These are phyloP conservation scores for Malassezia cuniculi DNA, from an alignment of 1,284 basidiomycete genomes.

Conservation along the genomic window DNA sequence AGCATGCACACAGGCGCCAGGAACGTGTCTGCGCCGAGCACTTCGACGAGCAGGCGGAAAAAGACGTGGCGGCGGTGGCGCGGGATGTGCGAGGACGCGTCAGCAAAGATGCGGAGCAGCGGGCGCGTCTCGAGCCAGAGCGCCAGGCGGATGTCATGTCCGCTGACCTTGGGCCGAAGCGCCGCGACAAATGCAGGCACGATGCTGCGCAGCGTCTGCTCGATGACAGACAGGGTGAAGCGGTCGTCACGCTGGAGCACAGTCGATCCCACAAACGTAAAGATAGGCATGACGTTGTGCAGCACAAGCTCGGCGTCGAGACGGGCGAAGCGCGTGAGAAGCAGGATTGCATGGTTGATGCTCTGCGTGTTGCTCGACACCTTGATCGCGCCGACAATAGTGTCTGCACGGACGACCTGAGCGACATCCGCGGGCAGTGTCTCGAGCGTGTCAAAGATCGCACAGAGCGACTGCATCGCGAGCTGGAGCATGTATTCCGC, in stretches of 20 bases:
- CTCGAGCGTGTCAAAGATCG: slow-evolving; percentile 49
- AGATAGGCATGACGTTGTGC: slow-evolving; percentile 93
- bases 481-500: slow-evolving; percentile 75
- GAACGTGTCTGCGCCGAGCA: slow-evolving; percentile 69
- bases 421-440: slow-evolving; percentile 21
- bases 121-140: slow-evolving; percentile 45
- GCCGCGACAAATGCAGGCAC: slow-evolving; percentile 81
- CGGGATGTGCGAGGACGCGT: slow-evolving; percentile 72
- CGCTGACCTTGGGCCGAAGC: slow-evolving; percentile 50
- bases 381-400: slow-evolving; percentile 38
- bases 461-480: slow-evolving; percentile 60
- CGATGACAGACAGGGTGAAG: slow-evolving; percentile 86
- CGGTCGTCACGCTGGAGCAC: slow-evolving; percentile 91
- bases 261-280: slow-evolving; percentile 96
- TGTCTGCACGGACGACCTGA: slow-evolving; percentile 29
- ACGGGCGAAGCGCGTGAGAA: slow-evolving; percentile 70
- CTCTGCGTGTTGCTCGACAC: slow-evolving; percentile 76
- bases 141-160: slow-evolving; percentile 15
- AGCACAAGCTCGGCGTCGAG: slow-evolving; percentile 79
- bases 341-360: slow-evolving; percentile 80
- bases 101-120: slow-evolving; percentile 74
- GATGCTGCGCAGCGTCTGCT: slow-evolving; percentile 85
- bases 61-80: slow-evolving; percentile 77
- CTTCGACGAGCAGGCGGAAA: slow-evolving; percentile 77
- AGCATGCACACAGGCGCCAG: slow-evolving; percentile 73